Evolutionary conservation across 345 rosid genomes (phyloP).

Genomic region (Eucalyptus marginata): DNA sequence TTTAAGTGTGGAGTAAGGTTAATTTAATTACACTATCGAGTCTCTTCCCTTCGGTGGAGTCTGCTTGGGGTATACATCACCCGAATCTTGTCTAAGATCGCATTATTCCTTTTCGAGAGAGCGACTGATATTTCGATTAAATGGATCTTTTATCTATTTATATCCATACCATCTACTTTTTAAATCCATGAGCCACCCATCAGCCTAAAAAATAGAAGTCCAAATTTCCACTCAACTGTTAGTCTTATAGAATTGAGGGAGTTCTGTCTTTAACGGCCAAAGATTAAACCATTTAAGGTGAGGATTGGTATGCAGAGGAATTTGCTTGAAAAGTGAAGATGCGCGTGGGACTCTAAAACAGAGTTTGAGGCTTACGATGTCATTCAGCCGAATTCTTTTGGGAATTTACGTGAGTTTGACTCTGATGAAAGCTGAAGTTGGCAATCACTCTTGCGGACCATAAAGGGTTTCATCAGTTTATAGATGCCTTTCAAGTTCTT

Average conservation of each 20-base stretch:
- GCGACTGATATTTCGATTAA: background rate
- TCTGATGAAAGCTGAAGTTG: background rate
- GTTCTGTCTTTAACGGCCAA: background rate
- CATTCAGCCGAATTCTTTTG: background rate
- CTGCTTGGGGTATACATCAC: background rate
- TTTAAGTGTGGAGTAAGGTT: background rate
- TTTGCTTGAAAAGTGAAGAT: background rate
- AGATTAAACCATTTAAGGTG: fast-evolving
- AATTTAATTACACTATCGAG: background rate
- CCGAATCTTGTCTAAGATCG: background rate
- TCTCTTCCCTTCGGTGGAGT: background rate
- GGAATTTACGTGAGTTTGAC: background rate
- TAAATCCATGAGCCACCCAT: background rate
- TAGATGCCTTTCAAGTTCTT: background rate
- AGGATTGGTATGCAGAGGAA: fast-evolving
- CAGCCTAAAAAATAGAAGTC: background rate
- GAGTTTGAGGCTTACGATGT: background rate
- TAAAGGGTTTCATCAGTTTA: background rate
- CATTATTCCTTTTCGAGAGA: background rate
- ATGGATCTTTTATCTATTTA: background rate
- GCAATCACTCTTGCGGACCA: background rate
- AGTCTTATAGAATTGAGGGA: background rate
- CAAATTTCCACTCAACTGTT: fast-evolving
- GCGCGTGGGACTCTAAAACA: background rate
- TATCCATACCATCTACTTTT: background rate